Evolutionary conservation across 768 basidiomycete species (phyloP), one percentile per base, ranked within the genome.

Genomic region (Russula abietina): DNA sequence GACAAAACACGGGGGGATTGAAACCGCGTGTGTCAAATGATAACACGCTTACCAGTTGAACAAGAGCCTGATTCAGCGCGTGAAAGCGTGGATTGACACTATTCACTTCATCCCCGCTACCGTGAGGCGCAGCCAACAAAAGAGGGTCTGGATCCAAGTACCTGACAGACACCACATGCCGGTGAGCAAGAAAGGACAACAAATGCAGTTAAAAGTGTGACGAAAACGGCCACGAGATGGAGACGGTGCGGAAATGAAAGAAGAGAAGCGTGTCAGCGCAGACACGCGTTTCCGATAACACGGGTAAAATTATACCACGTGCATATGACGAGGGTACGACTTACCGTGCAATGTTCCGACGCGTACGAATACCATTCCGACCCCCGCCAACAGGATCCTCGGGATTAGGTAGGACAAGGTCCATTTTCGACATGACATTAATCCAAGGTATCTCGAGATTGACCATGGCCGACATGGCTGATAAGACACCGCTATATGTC

Each of bases 341-440:
- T 63, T 69, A 90, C 87, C 93, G 83, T 33, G 93, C 89, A 55
- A 98, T 88, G 70, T 99, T 89, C 71, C 85, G 85, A 71, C 81
- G 81, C 55, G 79, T 79, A 43, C 91, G 83, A 59, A 85, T 74
- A 17, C 90, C 91, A 71, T 91, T 93, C 62, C 91, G 77, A 28
- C 83, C 81, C 63, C 81, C 67, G 3, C 43, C 78, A 11, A 81
- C 75, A 49, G 81, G 78, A 69, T 86, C 86, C 46, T 89, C 85
- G 5, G 78, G 63, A 68, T 82, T 85, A 1, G 78, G 73, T 0
- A 84, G 91, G 51, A 98, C 90, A 50, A 99, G 82, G 74, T 99
- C 97, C 97, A 99, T 98, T 75, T 99, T 99, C 49, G 93, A 96
- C 91, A 99, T 93, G 72, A 98, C 76, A 70, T 98, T 98, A 65